Base-by-base conservation (phyloP, 208 protist genomes). In the Leishmania guyanensis region DNA sequence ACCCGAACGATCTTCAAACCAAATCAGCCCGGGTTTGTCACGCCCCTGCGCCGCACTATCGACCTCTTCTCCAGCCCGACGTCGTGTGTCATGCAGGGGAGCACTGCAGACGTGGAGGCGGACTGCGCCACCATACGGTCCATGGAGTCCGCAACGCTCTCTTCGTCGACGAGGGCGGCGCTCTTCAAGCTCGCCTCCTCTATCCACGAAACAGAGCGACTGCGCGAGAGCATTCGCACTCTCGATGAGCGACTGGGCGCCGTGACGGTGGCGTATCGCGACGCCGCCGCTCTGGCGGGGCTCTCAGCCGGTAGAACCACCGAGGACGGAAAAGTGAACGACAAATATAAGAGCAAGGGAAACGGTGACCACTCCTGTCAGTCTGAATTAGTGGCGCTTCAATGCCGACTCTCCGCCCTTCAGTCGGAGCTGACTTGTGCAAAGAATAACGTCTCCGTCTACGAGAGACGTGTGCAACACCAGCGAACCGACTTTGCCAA, bases 31-130 rank as follows among this genome's bases (percentile, higher is more conserved):
- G 84, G 84, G 29, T 78, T 53, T 54, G 56, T 92, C n/a, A 75
- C 83, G 16, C 56, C 68, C 48, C 84, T 95, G 56, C 39, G 53
- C 14, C 85, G 90, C 50, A 97, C 94, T 16, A 77, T 91, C 29
- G 94, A 97, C 65, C 88, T 97, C 29, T 90, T 94, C 70, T 92
- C 90, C 33, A 95, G 88, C 10, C 94, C 94, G 51, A 87, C 88
- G 22, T 91, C 92, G 5, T 90, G 86, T 66, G 88, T 97, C 5
- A 77, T 97, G 80, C 84, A 92, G 43, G 94, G 92, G 3, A 46
- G 80, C 5, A 68, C 78, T 51, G 86, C 17, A 12, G 91, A 86
- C 43, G 89, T 90, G 26, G 86, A 89, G 73, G 83, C 70, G 58
- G 88, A 91, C 50, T 83, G 74, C 20, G 64, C 69, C 1, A 60